Evolutionary conservation across 352 stramenopile species (phyloP).

Genomic region (Phytophthora litchii): DNA sequence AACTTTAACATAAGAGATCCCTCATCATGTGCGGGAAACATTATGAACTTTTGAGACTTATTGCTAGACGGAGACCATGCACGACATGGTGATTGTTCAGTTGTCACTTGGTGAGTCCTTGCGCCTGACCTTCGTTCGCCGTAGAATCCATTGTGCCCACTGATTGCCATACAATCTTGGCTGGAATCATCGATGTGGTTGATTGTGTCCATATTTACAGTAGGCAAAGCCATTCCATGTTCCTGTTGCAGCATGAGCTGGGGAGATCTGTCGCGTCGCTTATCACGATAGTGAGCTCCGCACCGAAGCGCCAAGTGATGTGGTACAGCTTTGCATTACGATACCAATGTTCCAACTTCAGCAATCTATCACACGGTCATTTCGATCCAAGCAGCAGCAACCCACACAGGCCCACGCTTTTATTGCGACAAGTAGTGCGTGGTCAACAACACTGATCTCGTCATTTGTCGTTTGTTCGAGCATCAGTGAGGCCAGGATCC

Average conservation of each 20-base stretch:
- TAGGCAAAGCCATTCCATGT: conserved; percentile 21
- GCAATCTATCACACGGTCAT: conserved; percentile 3
- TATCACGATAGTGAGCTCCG: conserved; percentile 3
- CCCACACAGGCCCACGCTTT: conserved; percentile 10
- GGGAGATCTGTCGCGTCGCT: conserved; percentile 18
- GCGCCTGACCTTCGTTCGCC: conserved; percentile 13
- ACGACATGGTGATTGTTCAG: neutral
- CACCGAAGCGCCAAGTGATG: conserved; percentile 14
- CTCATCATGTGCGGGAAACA: too few species aligned
- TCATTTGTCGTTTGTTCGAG: conserved; percentile 12
- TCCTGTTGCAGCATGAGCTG: conserved; percentile 19
- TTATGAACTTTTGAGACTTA: too few species aligned
- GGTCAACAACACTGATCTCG: conserved; percentile 3
- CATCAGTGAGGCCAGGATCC: conserved; percentile 3
- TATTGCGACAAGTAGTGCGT: conserved; percentile 20
- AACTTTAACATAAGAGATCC: too few species aligned
- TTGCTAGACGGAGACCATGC: conserved; percentile 1
- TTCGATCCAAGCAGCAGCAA: conserved; percentile 7
- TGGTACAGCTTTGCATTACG: conserved; percentile 10
- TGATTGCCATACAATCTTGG: conserved; percentile 21
- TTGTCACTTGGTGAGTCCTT: conserved; percentile 17
- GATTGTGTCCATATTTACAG: conserved; percentile 17
- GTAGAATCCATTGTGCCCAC: conserved; percentile 18
- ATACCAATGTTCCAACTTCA: conserved; percentile 9
- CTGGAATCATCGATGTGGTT: conserved; percentile 17